These are phyloP conservation scores for Knoxia roxburghii DNA, from an alignment of 257 asterid genomes.

Conservation along the genomic window DNA sequence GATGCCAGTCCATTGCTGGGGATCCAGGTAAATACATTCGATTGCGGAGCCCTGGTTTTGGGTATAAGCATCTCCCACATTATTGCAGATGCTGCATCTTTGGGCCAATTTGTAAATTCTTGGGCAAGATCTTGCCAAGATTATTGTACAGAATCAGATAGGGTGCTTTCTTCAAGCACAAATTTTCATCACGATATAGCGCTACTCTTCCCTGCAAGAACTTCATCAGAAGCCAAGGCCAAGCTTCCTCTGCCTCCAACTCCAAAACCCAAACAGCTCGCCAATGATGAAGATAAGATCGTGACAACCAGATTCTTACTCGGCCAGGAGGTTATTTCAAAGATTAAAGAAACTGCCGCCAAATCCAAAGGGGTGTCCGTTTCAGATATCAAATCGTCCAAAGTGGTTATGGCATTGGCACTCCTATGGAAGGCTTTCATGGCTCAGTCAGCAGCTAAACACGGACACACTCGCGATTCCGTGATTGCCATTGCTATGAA, in stretches of 20 bases:
- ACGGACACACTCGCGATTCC: constrained; percentile 13
- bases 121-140: constrained; percentile 11
- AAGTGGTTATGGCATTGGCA: constrained; percentile 15
- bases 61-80: constrained; percentile 16
- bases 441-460: not conserved
- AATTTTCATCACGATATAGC: constrained; percentile 9
- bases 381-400: not conserved
- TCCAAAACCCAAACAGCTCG: not conserved
- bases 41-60: constrained; percentile 15
- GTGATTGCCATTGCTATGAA: constrained; percentile 1
- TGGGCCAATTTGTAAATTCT: constrained; percentile 8
- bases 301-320: constrained; percentile 15
- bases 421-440: constrained; percentile 23
- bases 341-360: constrained; percentile 4
- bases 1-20: constrained; percentile 9
- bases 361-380: not conserved
- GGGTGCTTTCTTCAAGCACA: not conserved
- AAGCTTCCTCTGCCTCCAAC: constrained; percentile 3
- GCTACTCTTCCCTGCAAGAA: constrained; percentile 13
- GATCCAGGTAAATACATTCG: constrained; percentile 18
- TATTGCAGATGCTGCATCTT: constrained; percentile 12
- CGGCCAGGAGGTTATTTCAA: not conserved
- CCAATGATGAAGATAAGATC: not conserved
- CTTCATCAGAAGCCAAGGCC: constrained; percentile 6
- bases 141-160: too few species aligned